phyloP scores from a whole-genome alignment of 768 basidiomycete species.

The Leccinellum rugosiceps region DNA sequence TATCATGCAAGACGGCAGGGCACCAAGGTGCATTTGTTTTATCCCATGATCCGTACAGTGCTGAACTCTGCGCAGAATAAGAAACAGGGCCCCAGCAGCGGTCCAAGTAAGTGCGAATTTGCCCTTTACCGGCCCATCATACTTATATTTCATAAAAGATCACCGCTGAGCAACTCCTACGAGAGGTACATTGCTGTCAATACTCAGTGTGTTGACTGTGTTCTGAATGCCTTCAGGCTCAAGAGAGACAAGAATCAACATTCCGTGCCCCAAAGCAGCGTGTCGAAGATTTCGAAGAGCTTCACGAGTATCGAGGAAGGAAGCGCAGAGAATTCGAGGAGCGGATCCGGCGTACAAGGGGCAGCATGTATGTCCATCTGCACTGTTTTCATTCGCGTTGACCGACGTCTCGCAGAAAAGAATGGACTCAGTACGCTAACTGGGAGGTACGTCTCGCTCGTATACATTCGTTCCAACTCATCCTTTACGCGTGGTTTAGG shows the following conservation, averaged over 20 bases:
- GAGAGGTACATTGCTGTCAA: conserved; percentile 58
- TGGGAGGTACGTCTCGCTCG: conserved; percentile 61
- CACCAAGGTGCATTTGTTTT: conserved; percentile 55
- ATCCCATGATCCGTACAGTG: not conserved
- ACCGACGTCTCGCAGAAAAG: conserved; percentile 50
- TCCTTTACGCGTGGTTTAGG: conserved; percentile 40
- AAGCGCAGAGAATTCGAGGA: conserved; percentile 96
- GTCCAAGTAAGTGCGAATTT: conserved; percentile 61
- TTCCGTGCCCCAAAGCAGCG: conserved; percentile 93
- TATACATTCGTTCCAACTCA: not conserved
- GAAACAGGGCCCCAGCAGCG: conserved; percentile 94
- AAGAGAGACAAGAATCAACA: conserved; percentile 93
- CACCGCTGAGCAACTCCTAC: conserved; percentile 95
- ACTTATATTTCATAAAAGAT: conserved; percentile 53
- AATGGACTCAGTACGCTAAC: conserved; percentile 84
- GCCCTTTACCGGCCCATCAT: not conserved
- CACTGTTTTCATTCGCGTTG: not conserved
- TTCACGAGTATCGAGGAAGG: conserved; percentile 85
- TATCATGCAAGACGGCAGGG: conserved; percentile 76
- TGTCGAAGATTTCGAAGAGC: conserved; percentile 92
- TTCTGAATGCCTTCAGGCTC: conserved; percentile 55
- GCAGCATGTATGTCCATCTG: conserved; percentile 62
- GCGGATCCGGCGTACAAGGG: conserved; percentile 72
- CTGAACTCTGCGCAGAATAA: conserved; percentile 55
- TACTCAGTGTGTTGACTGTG: not conserved